phyloP scores from a whole-genome alignment of 768 basidiomycete genomes.

The Melanogaster broomeanus region DNA sequence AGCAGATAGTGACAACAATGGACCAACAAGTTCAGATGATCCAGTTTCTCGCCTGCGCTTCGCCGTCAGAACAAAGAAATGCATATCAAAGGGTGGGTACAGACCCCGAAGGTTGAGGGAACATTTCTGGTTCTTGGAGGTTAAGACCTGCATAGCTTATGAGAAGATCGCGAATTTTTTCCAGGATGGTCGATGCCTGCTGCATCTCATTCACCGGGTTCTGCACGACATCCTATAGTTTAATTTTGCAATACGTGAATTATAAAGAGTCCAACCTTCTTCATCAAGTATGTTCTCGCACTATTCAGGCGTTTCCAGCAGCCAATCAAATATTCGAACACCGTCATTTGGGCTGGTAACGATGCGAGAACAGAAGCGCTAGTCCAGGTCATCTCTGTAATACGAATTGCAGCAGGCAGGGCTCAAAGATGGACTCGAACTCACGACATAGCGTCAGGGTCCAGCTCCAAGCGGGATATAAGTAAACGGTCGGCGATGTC shows the following conservation, averaged over 20 bases:
- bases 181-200: constrained; percentile 61
- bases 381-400: constrained; percentile 72
- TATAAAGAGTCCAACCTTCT: constrained; percentile 49
- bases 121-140: constrained; percentile 92
- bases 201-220: constrained; percentile 57
- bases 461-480: constrained; percentile 81
- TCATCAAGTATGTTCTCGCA: constrained; percentile 52
- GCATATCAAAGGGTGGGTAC: constrained; percentile 20
- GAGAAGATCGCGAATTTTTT: constrained; percentile 78
- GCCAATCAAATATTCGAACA: constrained; percentile 86
- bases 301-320: constrained; percentile 88
- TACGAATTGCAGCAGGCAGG: not conserved
- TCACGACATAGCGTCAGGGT: constrained; percentile 71
- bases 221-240: constrained; percentile 46
- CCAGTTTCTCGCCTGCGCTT: constrained; percentile 65
- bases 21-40: constrained; percentile 74
- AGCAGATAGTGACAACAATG: constrained; percentile 75
- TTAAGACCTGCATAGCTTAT: constrained; percentile 88
- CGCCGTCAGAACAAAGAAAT: constrained; percentile 2
- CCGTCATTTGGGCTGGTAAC: constrained; percentile 74
- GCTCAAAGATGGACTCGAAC: constrained; percentile 28
- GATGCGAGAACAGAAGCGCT: constrained; percentile 72
- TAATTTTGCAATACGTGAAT: not conserved
- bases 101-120: constrained; percentile 83
- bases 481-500: constrained; percentile 77